Evolutionary conservation across 129 eudicot genomes (phyloP).

Genomic region (Centaurea solstitialis): DNA sequence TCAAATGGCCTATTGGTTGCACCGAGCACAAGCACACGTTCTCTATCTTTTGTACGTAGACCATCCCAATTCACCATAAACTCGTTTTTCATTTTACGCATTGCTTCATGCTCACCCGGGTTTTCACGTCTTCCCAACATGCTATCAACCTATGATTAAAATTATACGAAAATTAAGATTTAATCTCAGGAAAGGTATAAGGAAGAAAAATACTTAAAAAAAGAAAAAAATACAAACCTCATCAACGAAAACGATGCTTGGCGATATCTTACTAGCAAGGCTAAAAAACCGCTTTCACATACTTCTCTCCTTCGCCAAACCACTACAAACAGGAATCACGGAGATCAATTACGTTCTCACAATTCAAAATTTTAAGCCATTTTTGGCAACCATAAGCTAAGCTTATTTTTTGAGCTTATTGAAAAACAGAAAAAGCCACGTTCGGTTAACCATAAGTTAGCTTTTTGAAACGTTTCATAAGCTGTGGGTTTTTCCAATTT

Average conservation of each 20-base stretch:
- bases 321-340: slow-evolving; percentile 50
- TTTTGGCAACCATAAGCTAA: neutral
- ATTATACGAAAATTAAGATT: neutral
- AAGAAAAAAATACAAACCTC: slow-evolving; percentile 55
- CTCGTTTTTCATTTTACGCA: slow-evolving; percentile 94
- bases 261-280: slow-evolving; percentile 90
- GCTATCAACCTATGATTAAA: slow-evolving; percentile 72
- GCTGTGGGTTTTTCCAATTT: neutral
- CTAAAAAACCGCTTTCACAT: slow-evolving; percentile 89
- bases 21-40: slow-evolving; percentile 83
- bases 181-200: neutral
- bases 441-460: neutral
- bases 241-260: slow-evolving; percentile 82
- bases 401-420: neutral
- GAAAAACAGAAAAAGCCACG: neutral
- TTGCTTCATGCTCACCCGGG: slow-evolving; percentile 95
- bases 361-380: neutral
- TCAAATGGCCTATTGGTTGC: slow-evolving; percentile 94
- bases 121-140: slow-evolving; percentile 95
- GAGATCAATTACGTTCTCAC: neutral
- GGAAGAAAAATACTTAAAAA: neutral
- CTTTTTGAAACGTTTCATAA: neutral
- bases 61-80: slow-evolving; percentile 97
- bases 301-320: slow-evolving; percentile 97
- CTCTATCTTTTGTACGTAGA: slow-evolving; percentile 79